Percentiles rank a stretch among this genome's conserved stretches.
Conservation (phyloP, 1,139 yeast species). For the Candida smagusa region DNA sequence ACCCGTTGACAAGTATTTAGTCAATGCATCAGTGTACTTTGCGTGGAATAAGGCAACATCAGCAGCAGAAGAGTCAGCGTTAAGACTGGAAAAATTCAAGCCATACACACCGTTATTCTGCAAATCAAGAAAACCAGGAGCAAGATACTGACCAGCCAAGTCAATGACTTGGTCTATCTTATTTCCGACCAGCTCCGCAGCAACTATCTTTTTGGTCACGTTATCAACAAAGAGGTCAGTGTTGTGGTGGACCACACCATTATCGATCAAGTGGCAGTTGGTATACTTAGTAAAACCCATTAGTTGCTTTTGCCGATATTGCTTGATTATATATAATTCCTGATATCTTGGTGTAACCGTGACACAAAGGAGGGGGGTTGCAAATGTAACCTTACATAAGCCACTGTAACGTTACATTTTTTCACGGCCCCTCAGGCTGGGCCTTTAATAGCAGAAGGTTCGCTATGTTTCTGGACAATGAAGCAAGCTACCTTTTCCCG, state of each 20-base stretch:
- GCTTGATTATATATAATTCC: no score
- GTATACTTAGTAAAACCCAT: constrained; percentile 31
- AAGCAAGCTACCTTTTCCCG: constrained; percentile 40
- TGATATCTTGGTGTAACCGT: constrained; percentile 1
- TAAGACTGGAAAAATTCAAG: constrained; percentile 48
- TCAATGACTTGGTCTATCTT: constrained; percentile 32
- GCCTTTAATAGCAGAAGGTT: no score
- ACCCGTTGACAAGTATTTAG: constrained; percentile 50
- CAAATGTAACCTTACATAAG: constrained; percentile 2
- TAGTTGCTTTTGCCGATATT: background rate
- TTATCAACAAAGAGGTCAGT: constrained; percentile 48
- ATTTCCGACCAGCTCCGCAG: constrained; percentile 19
- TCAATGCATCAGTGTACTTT: constrained; percentile 45
- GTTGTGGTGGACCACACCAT: constrained; percentile 38
- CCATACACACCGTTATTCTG: constrained; percentile 65
- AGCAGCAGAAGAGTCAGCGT: constrained; percentile 29
- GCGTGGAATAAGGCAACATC: constrained; percentile 30
- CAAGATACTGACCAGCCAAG: constrained; percentile 45
- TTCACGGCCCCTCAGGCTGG: background rate
- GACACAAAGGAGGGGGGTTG: no score
- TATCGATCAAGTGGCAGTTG: constrained; percentile 52
- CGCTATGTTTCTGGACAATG: constrained; percentile 16
- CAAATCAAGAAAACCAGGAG: constrained; percentile 62
- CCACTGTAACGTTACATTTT: constrained; percentile 5
- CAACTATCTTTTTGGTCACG: constrained; percentile 41